phyloP scores from a whole-genome alignment of 2,329 filamentous ascomycete genomes.

The Lachnellula occidentalis region DNA sequence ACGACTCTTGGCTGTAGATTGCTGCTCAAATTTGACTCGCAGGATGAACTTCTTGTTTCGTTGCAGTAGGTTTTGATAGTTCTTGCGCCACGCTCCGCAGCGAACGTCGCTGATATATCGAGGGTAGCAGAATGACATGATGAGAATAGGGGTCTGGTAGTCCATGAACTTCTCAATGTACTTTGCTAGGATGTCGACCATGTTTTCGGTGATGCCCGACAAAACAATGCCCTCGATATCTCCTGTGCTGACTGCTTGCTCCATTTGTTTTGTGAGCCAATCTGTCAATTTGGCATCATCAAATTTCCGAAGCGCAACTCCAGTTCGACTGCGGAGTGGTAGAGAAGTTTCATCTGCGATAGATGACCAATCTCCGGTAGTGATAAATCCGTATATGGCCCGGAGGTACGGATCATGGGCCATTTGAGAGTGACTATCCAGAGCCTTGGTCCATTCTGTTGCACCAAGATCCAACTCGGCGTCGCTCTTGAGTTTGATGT shows the following conservation, averaged over 20 bases:
- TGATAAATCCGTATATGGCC: slow-evolving; percentile 72
- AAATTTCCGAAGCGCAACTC: slow-evolving; percentile 65
- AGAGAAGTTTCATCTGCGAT: slow-evolving; percentile 70
- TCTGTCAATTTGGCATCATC: slow-evolving; percentile 54
- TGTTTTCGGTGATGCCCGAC: slow-evolving; percentile 66
- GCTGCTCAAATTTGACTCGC: slow-evolving; percentile 55
- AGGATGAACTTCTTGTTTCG: slow-evolving; percentile 69
- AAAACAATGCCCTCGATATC: slow-evolving; percentile 74
- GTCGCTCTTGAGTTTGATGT: slow-evolving; percentile 51
- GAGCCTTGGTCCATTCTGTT: slow-evolving; percentile 25
- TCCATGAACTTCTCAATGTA: slow-evolving; percentile 73
- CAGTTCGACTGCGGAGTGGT: slow-evolving; percentile 68
- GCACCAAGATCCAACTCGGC: slow-evolving; percentile 31
- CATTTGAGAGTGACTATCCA: slow-evolving; percentile 31
- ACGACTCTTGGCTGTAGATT: slow-evolving; percentile 57
- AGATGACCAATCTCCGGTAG: slow-evolving; percentile 68
- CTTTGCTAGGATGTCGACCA: slow-evolving; percentile 69
- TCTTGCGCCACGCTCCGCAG: slow-evolving; percentile 66
- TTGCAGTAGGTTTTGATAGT: slow-evolving; percentile 66
- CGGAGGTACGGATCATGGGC: slow-evolving; percentile 74
- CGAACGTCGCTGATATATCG: slow-evolving; percentile 73
- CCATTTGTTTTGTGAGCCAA: slow-evolving; percentile 64
- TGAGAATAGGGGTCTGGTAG: slow-evolving; percentile 71
- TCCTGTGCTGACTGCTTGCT: slow-evolving; percentile 56
- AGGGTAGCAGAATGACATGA: slow-evolving; percentile 68